Base-by-base conservation (phyloP, 2,329 filamentous ascomycete genomes). In the Coleophoma cylindrospora region DNA sequence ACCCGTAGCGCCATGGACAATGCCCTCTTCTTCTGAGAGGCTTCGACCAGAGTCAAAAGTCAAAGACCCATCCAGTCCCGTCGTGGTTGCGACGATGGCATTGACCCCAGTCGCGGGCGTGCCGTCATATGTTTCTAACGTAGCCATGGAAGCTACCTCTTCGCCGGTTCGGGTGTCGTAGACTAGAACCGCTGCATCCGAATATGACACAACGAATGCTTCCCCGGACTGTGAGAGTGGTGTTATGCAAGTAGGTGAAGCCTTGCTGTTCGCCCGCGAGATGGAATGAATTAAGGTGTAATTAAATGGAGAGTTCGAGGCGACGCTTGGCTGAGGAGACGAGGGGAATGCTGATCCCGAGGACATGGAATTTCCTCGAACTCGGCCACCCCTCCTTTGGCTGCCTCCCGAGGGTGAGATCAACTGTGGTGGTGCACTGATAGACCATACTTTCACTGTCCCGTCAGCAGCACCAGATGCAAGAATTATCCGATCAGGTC, bases 161-260 rank as follows among this genome's bases (percentile, higher is more conserved):
- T 97, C 94, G 43, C 91, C 94, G 0, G 89, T 91, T 56, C 89
- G 77, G 1, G 92, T 96, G 66, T 97, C 91, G 67, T 92, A 99
- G 15, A 97, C 86, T 14, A 97, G 74, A 47, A 96, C 89, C 2
- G 89, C 85, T 2, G 92, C 90, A 68, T 99, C 91, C 1, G 88
- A 83, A 67, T 95, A 99, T 17, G 89, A 89, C 2, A 96, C 94
- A 1, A 96, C 90, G 67, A 99, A 97, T 5, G 85, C 87, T 61
- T 95, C 88, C 2, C 94, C 92, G 2, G 81, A 83, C 14, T 82
- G 74, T 41, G 89, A 89, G n/a, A 97, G 75, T 0, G 92, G 86
- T n/a, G 87, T 87, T 62, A 99, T 97, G 64, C 87, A 94, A 0
- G 94, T 97, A 6, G 94, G 92, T 40, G 87, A 91, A 4, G 87